A percentile compares a stretch with the other conserved stretches of the same genome.
phyloP scores from a whole-genome alignment of 2,329 filamentous ascomycete species.

The Colletotrichum trifolii region DNA sequence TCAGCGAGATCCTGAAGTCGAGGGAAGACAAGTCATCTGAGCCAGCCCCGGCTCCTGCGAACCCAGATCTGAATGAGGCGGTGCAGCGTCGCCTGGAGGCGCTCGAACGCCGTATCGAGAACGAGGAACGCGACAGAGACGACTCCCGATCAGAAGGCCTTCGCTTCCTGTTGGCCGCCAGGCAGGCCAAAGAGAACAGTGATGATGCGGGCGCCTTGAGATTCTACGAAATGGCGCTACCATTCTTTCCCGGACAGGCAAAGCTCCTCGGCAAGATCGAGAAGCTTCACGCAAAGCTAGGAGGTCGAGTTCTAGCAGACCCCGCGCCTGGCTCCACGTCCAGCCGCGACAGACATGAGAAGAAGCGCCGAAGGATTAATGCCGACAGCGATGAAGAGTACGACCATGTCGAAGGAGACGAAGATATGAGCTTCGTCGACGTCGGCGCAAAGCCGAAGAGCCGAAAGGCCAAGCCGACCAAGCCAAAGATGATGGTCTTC shows the following conservation, averaged over 20 bases:
- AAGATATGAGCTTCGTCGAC: conserved; percentile 50
- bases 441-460: conserved; percentile 42
- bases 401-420: conserved; percentile 54
- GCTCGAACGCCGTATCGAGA: conserved; percentile 85
- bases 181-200: conserved; percentile 87
- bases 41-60: conserved; percentile 47
- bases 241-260: conserved; percentile 86
- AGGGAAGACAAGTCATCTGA: conserved; percentile 69
- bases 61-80: conserved; percentile 75
- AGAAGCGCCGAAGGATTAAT: conserved; percentile 39
- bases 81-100: conserved; percentile 85
- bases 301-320: conserved; percentile 38
- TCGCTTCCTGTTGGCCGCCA: conserved; percentile 87
- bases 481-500: conserved; percentile 36
- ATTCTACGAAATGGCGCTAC: conserved; percentile 87
- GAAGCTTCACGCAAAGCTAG: conserved; percentile 66
- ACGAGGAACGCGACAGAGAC: conserved; percentile 65
- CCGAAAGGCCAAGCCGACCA: conserved; percentile 44
- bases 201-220: conserved; percentile 82
- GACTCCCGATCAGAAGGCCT: conserved; percentile 84
- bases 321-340: conserved; percentile 2
- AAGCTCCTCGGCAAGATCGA: conserved; percentile 80
- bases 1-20: conserved; percentile 88
- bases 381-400: conserved; percentile 52
- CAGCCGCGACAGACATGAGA: conserved; percentile 33